A percentile compares a stretch with the other conserved stretches of the same genome.
These are phyloP conservation scores for Phellopilus nigrolimitatus DNA, from an alignment of 1,284 basidiomycete species.

Conservation along the genomic window DNA sequence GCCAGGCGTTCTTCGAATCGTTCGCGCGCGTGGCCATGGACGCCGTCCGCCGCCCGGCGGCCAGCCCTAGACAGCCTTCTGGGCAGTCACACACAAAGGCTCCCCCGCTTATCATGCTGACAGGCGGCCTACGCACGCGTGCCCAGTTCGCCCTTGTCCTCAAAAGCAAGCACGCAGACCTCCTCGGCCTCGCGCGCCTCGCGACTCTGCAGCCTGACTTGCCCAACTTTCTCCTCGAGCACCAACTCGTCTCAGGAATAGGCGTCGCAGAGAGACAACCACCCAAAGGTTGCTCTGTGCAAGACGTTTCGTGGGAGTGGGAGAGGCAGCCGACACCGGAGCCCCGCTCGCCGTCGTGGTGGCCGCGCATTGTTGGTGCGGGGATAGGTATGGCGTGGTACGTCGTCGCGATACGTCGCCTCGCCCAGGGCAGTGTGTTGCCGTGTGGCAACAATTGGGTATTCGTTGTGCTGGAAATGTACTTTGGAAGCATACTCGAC, in stretches of 20 bases:
- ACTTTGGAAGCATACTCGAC: slow-evolving; percentile 4
- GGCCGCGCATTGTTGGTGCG: slow-evolving; percentile 51
- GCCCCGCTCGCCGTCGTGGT: slow-evolving; percentile 21
- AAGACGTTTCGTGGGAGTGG: slow-evolving; percentile 27
- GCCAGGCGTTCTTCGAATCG: slow-evolving; percentile 29
- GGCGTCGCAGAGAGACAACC: too few relatives aligned
- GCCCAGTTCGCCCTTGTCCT: slow-evolving; percentile 55
- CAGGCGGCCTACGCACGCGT: slow-evolving; percentile 72
- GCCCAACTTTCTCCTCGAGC: slow-evolving; percentile 37
- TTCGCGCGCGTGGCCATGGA: slow-evolving; percentile 37
- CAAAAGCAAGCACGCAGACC: slow-evolving; percentile 51
- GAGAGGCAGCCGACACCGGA: slow-evolving; percentile 30
- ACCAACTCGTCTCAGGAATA: background rate
- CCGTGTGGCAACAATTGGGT: slow-evolving; percentile 5
- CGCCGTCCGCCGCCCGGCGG: too few relatives aligned
- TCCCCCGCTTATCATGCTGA: slow-evolving; percentile 67
- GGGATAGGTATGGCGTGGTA: slow-evolving; percentile 58
- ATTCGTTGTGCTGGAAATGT: slow-evolving; percentile 13
- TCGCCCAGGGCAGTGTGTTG: slow-evolving; percentile 33
- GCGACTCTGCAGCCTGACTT: slow-evolving; percentile 63
- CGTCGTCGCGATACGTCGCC: slow-evolving; percentile 42
- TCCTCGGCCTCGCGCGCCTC: slow-evolving; percentile 74
- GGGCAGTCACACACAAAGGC: too few relatives aligned
- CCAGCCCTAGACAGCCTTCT: too few relatives aligned
- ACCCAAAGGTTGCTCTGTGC: too few relatives aligned